Evolutionary conservation across 2,329 filamentous ascomycete genomes (phyloP), one percentile per base, ranked within the genome.

Genomic region (Tolypocladium inflatum): DNA sequence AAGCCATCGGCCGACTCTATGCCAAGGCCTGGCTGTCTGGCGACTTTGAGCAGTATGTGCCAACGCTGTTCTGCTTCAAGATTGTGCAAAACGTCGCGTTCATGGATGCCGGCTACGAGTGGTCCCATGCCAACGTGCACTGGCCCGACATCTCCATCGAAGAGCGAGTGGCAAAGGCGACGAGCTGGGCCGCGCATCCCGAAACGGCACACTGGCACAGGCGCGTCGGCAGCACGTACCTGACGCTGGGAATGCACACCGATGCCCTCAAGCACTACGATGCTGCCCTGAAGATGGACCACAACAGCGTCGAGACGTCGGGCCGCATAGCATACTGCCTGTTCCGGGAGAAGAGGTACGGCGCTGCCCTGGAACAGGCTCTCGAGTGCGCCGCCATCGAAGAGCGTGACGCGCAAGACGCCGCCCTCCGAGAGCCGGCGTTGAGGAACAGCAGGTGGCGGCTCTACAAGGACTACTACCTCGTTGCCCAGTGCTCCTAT

Each of bases 281-380:
- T 19, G 63, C 66, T 21, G 73, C 74, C 0, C 65, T 76, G 4
- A 64, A 66, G 23, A 64, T 72, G 2, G 73, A 76, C n/a, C 61
- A 65, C 15, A 70, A 73, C 60, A 74, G 68, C 41, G 68, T 75
- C 2, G 68, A 76, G 58, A 75, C 72, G 1, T 64, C 62, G 2
- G 74, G 74, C 0, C 71, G 74, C n/a, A 76, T 76, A 21, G 74
- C 74, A 0, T 73, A 70, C 51, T 76, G 74, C 56, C 64, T 75
- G 1, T 73, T 63, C 23, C 64, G 69, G 21, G 71, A 74, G n/a
- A 67, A 68, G 7, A 66, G 69, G 4, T 75, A 71, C 50, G 62
- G 65, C 9, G 68, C 74, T 38, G 72, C 74, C 0, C 62, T 76
- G 2, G 62, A 70, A 1, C 65, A 71, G 39, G 68, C 71, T 7